These are phyloP conservation scores for Globisporangium solare DNA, from an alignment of 352 stramenopile genomes.

Conservation along the genomic window DNA sequence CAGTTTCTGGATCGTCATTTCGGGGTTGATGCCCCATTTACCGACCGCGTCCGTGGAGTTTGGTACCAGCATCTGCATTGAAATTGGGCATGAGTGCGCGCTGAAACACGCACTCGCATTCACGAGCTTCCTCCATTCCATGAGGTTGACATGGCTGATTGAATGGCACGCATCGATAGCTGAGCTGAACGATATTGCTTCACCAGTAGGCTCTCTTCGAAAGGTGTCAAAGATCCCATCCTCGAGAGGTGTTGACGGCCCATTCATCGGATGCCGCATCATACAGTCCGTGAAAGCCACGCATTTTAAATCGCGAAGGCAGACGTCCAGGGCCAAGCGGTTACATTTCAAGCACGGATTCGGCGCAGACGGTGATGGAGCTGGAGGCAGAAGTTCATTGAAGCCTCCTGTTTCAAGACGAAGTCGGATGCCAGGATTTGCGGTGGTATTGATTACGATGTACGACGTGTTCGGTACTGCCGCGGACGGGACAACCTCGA, in stretches of 20 bases:
- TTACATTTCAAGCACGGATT: constrained; percentile 25
- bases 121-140: constrained; percentile 43
- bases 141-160: constrained; percentile 20
- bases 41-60: constrained; percentile 22
- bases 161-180: constrained; percentile 32
- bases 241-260: constrained; percentile 13
- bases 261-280: constrained; percentile 17
- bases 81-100: constrained; percentile 31
- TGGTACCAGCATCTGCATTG: constrained; percentile 31
- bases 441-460: constrained; percentile 2
- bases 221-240: constrained; percentile 40
- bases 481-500: constrained; percentile 17
- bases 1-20: constrained; percentile 24
- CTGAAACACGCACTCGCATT: constrained; percentile 52
- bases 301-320: constrained; percentile 43
- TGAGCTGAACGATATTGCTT: constrained; percentile 25
- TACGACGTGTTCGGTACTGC: constrained; percentile 9
- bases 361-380: constrained; percentile 5
- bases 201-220: constrained; percentile 17
- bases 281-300: constrained; percentile 55
- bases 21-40: constrained; percentile 30
- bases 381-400: constrained; percentile 14
- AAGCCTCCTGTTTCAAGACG: constrained; percentile 29
- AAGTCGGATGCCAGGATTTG: constrained; percentile 24
- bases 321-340: constrained; percentile 34